Base-by-base conservation (phyloP, 768 basidiomycete species). In the Termitomyces sp. region DNA sequence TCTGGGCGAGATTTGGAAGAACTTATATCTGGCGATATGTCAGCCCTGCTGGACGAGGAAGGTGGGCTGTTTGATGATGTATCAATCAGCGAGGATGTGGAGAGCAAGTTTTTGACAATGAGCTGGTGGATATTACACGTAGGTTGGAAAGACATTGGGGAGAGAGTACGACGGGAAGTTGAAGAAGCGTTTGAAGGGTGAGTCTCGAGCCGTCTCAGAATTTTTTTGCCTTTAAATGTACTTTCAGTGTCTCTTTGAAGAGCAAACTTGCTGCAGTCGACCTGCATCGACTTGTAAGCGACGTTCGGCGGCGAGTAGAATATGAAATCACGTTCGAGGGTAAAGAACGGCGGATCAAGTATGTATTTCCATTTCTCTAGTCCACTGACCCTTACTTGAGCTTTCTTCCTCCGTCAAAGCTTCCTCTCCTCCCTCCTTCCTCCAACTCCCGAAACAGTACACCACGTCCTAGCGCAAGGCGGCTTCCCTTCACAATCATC, bases 81-180 rank as follows among this genome's bases (percentile, higher is more conserved):
- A 21, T 64, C 65, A 12, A 71, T 86, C 7, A 75, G 69, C 34
- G 86, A 88, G 35, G 88, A 88, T 53, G 83, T 85, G 5, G 93
- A 95, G 69, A 77, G 83, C 58, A 83, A 86, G 66, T 98, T 85
- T 66, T 74, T 97, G 49, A 92, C 90, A 0, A 81, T 95, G 63
- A 90, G 86, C 38, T 98, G 94, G 93, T 96, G 94, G 93, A 76
- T 96, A 10, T 65, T 96, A 54, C 87, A 97, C 66, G 88, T 93
- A 4, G 94, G 95, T 0, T 96, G 95, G 94, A 90, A 87, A 62
- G 87, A 88, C 57, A 80, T 98, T 0, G 85, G 82, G 0, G 84
- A 85, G 61, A 75, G 90, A 38, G 89, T 95, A 0, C 73, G 86
- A 62, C 72, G 80, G 34, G 88, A 82, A 0, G 92, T 95, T 0